phyloP scores from a whole-genome alignment of 257 asterid species.

The Ocimum tenuiflorum region DNA sequence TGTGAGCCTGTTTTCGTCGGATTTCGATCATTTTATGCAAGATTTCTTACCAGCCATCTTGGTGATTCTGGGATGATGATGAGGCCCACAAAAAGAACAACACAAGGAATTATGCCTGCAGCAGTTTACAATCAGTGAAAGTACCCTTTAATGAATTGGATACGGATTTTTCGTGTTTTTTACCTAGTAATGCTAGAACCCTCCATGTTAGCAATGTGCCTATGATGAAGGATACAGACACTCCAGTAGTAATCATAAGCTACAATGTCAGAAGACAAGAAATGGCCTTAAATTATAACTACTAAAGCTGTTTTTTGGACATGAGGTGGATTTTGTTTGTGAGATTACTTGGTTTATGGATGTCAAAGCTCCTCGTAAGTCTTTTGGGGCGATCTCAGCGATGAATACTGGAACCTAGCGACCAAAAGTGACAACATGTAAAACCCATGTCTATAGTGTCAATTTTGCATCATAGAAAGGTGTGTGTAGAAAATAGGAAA shows the following conservation, averaged over 20 bases:
- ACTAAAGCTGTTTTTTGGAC: too few species aligned
- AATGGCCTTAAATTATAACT: too few species aligned
- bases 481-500: too few species aligned
- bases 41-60: constrained; percentile 96
- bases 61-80: constrained; percentile 81
- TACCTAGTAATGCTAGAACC: constrained; percentile 64
- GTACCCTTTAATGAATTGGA: too few species aligned
- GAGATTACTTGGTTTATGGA: constrained; percentile 69
- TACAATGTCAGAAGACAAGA: constrained; percentile 22
- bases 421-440: not conserved
- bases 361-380: constrained; percentile 77
- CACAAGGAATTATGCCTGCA: constrained; percentile 81
- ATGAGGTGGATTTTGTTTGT: too few species aligned
- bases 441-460: too few species aligned
- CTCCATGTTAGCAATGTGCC: constrained; percentile 81
- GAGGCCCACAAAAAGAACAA: constrained; percentile 57
- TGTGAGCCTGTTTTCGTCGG: too few species aligned
- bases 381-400: constrained; percentile 92
- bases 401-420: constrained; percentile 80
- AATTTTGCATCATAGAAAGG: too few species aligned
- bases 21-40: too few species aligned
- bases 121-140: constrained; percentile 9
- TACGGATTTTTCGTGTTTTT: not conserved
- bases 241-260: constrained; percentile 80
- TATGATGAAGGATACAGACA: constrained; percentile 71